Evolutionary conservation across 2,329 filamentous ascomycete species (phyloP), one percentile per base, ranked within the genome.

Genomic region (Rasamsonia emersonii): DNA sequence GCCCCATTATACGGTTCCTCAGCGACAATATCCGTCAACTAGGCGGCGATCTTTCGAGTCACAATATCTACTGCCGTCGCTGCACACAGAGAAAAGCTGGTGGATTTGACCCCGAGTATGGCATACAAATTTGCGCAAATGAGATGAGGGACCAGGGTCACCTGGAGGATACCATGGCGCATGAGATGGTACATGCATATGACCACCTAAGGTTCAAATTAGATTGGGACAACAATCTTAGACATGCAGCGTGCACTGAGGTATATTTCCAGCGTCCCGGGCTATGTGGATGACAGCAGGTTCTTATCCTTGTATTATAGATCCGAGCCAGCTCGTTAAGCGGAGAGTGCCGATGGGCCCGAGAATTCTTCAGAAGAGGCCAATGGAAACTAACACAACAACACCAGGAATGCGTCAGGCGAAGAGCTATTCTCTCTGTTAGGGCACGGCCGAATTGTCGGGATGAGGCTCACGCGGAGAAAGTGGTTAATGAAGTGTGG

Each of bases 151-250:
- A 86, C 53, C 68, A 77, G 36, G 78, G 79, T 18, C 86, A 94
- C 54, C 59, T 94, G 46, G 91, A 98, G 64, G 91, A 98, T 57
- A 94, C 88, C 8, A 67, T 98, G 51, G 80, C 88, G 17, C 91
- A 98, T 60, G 91, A 98, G 65, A 93, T 98, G 86, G 82, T 98
- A 32, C 91, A 98, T 58, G 88, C 88, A 1, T 96, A 86, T 70
- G 91, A 98, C 56, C 82, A 93, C 56, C 54, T 96, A 46, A 68
- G 89, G 42, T 98, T 86, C 68, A 91, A 94, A 61, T 78, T 95
- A 26, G 81, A 96, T 53, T 84, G 82, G 66, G 60, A 66, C n/a
- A 75, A 83, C 65, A 65, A 86, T 56, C 56, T 98, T 59, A 77
- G 79, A 56, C 91, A 98, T 62, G 84, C 88, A 20, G 91, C 91